Evolutionary conservation across 441 rosid genomes (phyloP), one percentile per base, ranked within the genome.

Genomic region (Aleurites moluccanus): DNA sequence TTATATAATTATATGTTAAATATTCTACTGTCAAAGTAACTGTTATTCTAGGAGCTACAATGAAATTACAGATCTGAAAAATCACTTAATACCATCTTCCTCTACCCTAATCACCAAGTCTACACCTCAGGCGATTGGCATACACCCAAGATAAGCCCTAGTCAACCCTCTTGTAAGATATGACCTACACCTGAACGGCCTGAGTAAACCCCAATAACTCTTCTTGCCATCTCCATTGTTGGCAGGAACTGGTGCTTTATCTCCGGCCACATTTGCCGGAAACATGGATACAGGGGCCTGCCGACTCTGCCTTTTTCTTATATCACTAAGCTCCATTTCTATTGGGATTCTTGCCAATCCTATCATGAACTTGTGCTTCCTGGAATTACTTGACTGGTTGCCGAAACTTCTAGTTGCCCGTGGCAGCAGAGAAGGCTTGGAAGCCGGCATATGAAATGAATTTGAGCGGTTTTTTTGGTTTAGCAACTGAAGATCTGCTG

Each of bases 261-360:
- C 73, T 0, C 1, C 49, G 18, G 21, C 33, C 42, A 11, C 27
- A 2, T 13, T 45, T 35, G 73, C 35, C n/a, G 40, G 73, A 14
- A 59, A 47, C 73, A 57, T 25, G 16, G 67, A 23, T 1, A 28
- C 53, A 3, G 73, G 55, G 4, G 10, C 44, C 35, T 16, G 57
- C 11, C 64, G 74, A 9, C 16, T 52, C 56, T 52, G 56, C 56
- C 70, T 76, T 40, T 53, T 66, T 45, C 72, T 76, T 10, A 69
- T 35, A 42, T 69, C 79, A 62, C 57, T n/a, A 10, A 76, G 69
- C 35, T 76, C 70, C 70, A 76, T 76, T 71, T 56, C 65, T 28
- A 64, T 0, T 21, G 80, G 75, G 55, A 71, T 57, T 50, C 56
- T 77, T 10, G 72, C 67, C 40, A 77, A 25, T 57, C 75, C 80